Conservation (phyloP, 306 rosid genomes). For the Oxytropis ochrocephala region DNA sequence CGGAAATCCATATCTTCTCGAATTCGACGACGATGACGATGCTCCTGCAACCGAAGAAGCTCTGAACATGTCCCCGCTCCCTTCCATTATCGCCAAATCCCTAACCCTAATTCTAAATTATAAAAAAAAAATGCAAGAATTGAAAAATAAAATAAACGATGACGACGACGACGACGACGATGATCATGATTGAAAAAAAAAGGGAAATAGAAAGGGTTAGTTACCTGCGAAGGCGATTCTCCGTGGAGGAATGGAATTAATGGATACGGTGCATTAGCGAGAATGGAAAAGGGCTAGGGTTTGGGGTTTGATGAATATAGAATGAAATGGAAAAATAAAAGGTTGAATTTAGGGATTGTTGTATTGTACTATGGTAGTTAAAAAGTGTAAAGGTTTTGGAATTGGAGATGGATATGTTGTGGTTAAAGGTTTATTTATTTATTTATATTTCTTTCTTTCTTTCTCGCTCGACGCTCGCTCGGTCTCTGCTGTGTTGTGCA, state of each 20-base stretch:
- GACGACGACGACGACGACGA: neutral
- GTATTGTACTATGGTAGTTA: neutral
- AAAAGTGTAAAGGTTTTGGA: neutral
- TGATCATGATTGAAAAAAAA: neutral
- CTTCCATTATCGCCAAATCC: constrained; percentile 58
- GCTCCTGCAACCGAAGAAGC: constrained; percentile 25
- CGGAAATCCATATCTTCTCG: constrained; percentile 49
- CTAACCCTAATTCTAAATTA: constrained; percentile 47
- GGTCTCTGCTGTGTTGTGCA: constrained; percentile 16
- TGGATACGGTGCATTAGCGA: neutral
- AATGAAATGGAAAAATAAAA: neutral
- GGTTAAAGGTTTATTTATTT: neutral
- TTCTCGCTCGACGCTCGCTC: constrained; percentile 19
- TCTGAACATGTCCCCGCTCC: constrained; percentile 47
- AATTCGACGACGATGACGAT: constrained; percentile 19
- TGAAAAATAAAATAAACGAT: neutral
- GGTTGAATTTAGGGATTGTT: neutral
- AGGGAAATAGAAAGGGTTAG: neutral
- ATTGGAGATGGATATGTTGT: neutral
- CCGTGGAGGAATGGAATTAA: constrained; percentile 22
- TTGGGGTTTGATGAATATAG: constrained; percentile 4
- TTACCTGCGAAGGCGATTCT: constrained; percentile 39
- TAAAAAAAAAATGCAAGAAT: neutral
- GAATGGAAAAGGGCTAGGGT: neutral
- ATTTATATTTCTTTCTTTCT: neutral